Evolutionary conservation across 768 basidiomycete species (phyloP), one percentile per base, ranked within the genome.

Genomic region (Lactarius sp.): DNA sequence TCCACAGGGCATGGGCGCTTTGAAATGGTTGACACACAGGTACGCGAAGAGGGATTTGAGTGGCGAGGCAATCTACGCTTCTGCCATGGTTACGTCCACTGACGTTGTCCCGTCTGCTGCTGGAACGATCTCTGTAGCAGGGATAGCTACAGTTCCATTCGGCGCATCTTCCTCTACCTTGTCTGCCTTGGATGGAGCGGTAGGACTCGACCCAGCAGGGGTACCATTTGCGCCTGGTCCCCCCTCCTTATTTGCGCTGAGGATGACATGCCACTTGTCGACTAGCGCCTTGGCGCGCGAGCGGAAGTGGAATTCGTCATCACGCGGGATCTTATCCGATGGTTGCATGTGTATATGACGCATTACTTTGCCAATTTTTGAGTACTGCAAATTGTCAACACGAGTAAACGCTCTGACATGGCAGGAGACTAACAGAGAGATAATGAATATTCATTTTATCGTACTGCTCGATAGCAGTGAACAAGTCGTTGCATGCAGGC

Each of bases 301-400:
- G 37, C 83, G 82, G 78, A 93, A 88, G 66, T 85, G 80, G 78
- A 84, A 83, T 70, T 91, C 85, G 54, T 83, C 80, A 65, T 84
- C 79, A 44, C 77, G 77, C 5, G 90, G 88, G 20, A 92, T 82
- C 69, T 78, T 81, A 18, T 79, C 78, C 41, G 77, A 74, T 6
- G 73, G 50, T 8, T 90, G 79, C 7, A 80, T 78, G 33, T 85
- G 78, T 69, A 94, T 90, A 75, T 92, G 90, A 69, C 90, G 89
- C 89, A 94, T 91, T 39, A 94, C 91, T 77, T 88, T 88, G 74
- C 84, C 85, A 67, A 90, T 88, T 74, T 91, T 90, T 55, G 90
- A 92, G 75, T 85, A 86, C 85, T 65, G 54, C 20, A 12, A 14
- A 36, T 44, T 2, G 41, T 42, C 33, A 53, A 52, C 20, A 56